A percentile compares a stretch with the other conserved stretches of the same genome.
These are phyloP conservation scores for Solanum sitiens DNA, from an alignment of 257 asterid genomes.

Conservation along the genomic window DNA sequence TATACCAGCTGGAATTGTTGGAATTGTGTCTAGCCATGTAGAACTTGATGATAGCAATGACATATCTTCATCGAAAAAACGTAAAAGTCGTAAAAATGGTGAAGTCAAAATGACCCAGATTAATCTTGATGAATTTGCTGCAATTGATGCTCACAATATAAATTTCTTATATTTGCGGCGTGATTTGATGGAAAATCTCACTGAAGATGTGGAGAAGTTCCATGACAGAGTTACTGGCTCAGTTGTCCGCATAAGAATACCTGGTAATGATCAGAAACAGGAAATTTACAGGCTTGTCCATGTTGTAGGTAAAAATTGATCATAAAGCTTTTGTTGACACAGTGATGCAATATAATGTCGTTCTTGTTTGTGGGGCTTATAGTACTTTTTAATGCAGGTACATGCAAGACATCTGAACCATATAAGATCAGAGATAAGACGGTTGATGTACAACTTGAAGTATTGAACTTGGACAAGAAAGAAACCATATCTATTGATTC, in stretches of 20 bases:
- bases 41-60: conserved; percentile 24
- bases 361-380: background rate
- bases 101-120: conserved; percentile 38
- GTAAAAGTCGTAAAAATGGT: conserved; percentile 41
- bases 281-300: conserved; percentile 85
- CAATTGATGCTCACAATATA: conserved; percentile 80
- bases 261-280: conserved; percentile 61
- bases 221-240: conserved; percentile 59
- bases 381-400: conserved; percentile 37
- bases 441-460: conserved; percentile 76
- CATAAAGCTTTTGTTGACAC: background rate
- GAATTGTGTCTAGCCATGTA: conserved; percentile 15
- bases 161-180: conserved; percentile 68
- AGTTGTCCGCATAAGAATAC: conserved; percentile 68
- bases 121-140: conserved; percentile 67
- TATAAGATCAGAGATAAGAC: conserved; percentile 68
- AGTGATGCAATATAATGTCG: background rate
- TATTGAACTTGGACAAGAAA: conserved; percentile 65
- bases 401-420: conserved; percentile 52
- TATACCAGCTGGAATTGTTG: conserved; percentile 55
- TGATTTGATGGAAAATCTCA: conserved; percentile 61
- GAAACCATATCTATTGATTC: conserved; percentile 62
- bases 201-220: conserved; percentile 50
- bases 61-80: conserved; percentile 28
- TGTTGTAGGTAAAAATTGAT: conserved; percentile 65